Percentiles rank a stretch among this genome's conserved stretches.
These are phyloP conservation scores for Fraxinus xanthoxyloides DNA, from an alignment of 305 asterid genomes.

Conservation along the genomic window DNA sequence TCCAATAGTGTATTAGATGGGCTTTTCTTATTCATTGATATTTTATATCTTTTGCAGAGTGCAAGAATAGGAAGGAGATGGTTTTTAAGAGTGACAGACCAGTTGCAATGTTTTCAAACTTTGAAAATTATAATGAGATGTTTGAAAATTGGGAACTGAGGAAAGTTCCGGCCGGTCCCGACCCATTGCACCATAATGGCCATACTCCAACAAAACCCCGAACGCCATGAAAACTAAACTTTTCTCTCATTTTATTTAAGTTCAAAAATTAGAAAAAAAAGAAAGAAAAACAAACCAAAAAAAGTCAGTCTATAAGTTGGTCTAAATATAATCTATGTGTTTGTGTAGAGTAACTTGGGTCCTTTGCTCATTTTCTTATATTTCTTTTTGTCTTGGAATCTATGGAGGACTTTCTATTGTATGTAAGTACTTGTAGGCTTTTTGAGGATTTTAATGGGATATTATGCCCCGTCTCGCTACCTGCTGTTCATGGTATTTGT, in stretches of 20 bases:
- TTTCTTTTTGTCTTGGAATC: neutral
- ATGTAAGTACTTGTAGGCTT: neutral
- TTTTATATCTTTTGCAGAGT: neutral
- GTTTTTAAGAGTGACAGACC: slow-evolving; percentile 24
- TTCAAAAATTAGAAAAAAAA: neutral
- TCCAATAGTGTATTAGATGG: neutral
- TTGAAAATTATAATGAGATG: slow-evolving; percentile 21
- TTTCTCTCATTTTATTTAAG: neutral
- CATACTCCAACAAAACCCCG: slow-evolving; percentile 46
- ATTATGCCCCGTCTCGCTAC: neutral
- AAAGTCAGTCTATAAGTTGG: neutral
- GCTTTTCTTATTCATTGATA: neutral
- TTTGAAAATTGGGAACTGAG: slow-evolving; percentile 46
- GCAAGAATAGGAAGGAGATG: slow-evolving; percentile 37
- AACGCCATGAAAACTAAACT: slow-evolving; percentile 32
- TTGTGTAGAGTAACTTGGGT: neutral
- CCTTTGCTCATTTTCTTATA: neutral
- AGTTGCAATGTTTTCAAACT: neutral
- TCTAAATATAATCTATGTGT: neutral
- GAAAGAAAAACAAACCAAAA: neutral
- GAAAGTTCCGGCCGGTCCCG: slow-evolving; percentile 60
- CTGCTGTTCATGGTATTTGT: neutral
- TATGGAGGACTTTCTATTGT: neutral
- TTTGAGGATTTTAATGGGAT: neutral
- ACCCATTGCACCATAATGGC: slow-evolving; percentile 68